These are phyloP conservation scores for Nakazawaea siamensis DNA, from an alignment of 805 yeast genomes.

Conservation along the genomic window DNA sequence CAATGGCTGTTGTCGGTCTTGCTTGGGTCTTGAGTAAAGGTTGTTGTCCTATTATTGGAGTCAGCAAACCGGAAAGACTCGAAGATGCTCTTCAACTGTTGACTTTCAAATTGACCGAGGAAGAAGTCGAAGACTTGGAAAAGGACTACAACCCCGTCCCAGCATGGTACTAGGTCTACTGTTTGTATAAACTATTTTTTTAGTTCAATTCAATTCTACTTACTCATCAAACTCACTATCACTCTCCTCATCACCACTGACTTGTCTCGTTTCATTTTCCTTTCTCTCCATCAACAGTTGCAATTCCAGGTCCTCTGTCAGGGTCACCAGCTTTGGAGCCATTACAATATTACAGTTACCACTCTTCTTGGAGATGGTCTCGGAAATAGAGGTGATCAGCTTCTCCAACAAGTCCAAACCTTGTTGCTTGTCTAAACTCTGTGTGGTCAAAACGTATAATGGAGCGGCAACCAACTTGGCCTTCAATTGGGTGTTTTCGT, in stretches of 20 bases:
- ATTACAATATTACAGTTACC: constrained; percentile 89
- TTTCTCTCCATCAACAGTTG: constrained; percentile 92
- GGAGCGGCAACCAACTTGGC: constrained; percentile 98
- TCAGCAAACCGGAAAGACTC: constrained; percentile 37
- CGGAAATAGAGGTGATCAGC: constrained; percentile 72
- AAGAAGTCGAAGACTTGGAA: constrained; percentile 27
- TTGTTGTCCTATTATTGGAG: constrained; percentile 49
- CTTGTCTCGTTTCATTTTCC: constrained; percentile 81
- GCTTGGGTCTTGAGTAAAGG: constrained; percentile 50
- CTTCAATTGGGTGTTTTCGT: constrained; percentile 82
- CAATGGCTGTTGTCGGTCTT: constrained; percentile 46
- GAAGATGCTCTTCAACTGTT: constrained; percentile 42
- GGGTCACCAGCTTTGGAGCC: constrained; percentile 99
- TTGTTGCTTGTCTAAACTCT: constrained; percentile 82
- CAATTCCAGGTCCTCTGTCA: constrained; percentile 95
- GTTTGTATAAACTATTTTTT: too few relatives aligned
- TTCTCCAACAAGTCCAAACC: constrained; percentile 74
- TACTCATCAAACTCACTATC: constrained; percentile 24
- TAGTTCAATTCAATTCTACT: too few relatives aligned
- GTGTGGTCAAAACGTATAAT: constrained; percentile 85
- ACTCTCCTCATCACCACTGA: constrained; percentile 67
- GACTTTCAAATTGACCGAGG: constrained; percentile 28
- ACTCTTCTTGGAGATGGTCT: constrained; percentile 61
- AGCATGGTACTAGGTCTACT: not conserved
- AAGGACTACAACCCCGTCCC: constrained; percentile 23